Percentiles rank a stretch among this genome's conserved stretches.
Conservation (phyloP, 225 moss, liverwort and hornwort genomes). For the Pseudisothecium myosuroides region DNA sequence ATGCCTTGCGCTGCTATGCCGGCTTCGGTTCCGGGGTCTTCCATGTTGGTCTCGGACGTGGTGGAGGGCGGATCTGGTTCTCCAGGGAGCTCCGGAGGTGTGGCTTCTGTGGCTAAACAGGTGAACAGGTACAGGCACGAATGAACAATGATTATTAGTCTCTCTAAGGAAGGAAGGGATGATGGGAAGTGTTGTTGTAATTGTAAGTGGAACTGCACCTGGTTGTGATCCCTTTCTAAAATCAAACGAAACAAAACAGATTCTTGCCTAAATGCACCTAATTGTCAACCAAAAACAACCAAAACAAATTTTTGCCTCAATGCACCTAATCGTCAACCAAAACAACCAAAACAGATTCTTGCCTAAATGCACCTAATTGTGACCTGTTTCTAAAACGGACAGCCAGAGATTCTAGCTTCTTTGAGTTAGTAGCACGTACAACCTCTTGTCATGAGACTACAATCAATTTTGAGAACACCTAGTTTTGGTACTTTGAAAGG, state of each 20-base stretch:
- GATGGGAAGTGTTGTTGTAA: not conserved
- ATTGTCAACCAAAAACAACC: too few species aligned
- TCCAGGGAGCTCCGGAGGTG: not conserved
- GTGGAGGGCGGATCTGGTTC: not conserved
- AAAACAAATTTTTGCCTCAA: too few species aligned
- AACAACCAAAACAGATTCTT: too few species aligned
- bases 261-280: not conserved
- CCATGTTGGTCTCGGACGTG: not conserved
- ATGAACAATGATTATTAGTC: not conserved
- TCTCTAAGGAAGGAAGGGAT: not conserved
- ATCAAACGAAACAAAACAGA: not conserved
- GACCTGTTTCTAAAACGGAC: not conserved
- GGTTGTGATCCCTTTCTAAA: not conserved
- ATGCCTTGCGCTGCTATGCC: slow-evolving; percentile 18
- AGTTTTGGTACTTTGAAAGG: not conserved
- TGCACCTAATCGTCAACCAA: not conserved
- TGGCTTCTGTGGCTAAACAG: not conserved
- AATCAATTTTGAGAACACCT: not conserved
- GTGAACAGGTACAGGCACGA: too few species aligned
- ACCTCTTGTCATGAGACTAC: not conserved
- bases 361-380: not conserved
- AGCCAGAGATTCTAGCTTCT: not conserved
- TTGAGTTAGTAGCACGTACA: not conserved
- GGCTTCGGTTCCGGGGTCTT: not conserved
- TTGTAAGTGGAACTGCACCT: not conserved